Conservation (phyloP, 2,329 filamentous ascomycete genomes). For the Zalaria sp. region DNA sequence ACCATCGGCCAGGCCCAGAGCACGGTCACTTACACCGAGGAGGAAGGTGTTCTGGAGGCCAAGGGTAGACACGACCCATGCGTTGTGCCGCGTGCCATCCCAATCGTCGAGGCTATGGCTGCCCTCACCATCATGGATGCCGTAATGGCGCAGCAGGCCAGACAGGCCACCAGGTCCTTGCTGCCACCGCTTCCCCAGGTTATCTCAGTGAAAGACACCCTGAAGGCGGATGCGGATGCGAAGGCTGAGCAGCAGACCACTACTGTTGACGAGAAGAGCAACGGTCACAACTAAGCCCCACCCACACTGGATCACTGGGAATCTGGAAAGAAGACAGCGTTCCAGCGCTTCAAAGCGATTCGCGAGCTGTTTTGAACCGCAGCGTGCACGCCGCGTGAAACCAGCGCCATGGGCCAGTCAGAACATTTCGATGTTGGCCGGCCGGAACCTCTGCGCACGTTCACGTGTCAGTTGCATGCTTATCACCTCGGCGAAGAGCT, state of each 20-base stretch:
- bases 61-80: conserved; percentile 93
- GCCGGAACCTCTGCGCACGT: too few species aligned
- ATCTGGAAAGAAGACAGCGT: too few species aligned
- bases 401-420: too few species aligned
- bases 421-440: too few species aligned
- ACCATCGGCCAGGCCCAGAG: conserved; percentile 83
- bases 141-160: conserved; percentile 64
- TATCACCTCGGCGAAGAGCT: too few species aligned
- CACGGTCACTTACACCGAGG: conserved; percentile 66
- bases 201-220: conserved; percentile 14
- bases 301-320: too few species aligned
- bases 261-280: conserved; percentile 3
- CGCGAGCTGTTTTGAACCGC: too few species aligned
- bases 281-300: background rate
- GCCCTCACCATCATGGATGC: conserved; percentile 78
- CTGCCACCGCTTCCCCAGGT: conserved; percentile 29
- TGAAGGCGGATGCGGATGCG: conserved; percentile 6
- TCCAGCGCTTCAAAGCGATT: too few species aligned
- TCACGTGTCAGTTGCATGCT: too few species aligned
- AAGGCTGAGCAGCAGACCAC: conserved; percentile 6
- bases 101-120: conserved; percentile 86
- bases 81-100: conserved; percentile 73
- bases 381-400: too few species aligned
- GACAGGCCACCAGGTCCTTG: conserved; percentile 33
- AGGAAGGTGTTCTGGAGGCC: conserved; percentile 65